Conservation (phyloP, 371 early-diverging fungal species). For the Mucor piriformis region DNA sequence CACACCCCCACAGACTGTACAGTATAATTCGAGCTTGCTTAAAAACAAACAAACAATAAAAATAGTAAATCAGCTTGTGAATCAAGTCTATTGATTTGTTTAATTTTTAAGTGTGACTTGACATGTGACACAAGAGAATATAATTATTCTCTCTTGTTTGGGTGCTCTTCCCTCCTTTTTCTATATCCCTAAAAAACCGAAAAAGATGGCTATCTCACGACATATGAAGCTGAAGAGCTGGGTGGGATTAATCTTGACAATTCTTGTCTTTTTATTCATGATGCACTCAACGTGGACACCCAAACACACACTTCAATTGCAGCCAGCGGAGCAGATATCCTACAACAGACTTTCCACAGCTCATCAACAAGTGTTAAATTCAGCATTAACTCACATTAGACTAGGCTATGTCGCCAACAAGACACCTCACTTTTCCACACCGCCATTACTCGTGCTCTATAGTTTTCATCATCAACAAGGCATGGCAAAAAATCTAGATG, state of each 20-base stretch:
- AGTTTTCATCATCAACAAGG: slow-evolving; percentile 8
- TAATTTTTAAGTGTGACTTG: not conserved
- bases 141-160: too few species aligned
- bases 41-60: not conserved
- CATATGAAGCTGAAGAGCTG: slow-evolving; percentile 1
- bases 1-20: too few species aligned
- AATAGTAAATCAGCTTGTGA: not conserved
- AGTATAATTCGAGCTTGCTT: too few species aligned
- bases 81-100: slow-evolving; percentile 8
- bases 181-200: too few species aligned
- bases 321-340: not conserved
- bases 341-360: slow-evolving; percentile 10
- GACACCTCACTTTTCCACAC: slow-evolving; percentile 46
- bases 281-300: not conserved
- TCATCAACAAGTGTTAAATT: slow-evolving; percentile 18
- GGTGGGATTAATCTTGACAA: not conserved
- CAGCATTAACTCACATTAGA: slow-evolving; percentile 45
- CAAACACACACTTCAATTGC: not conserved
- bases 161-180: too few species aligned
- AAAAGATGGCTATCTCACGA: not conserved
- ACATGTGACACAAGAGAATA: slow-evolving; percentile 5
- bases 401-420: slow-evolving; percentile 47
- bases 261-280: not conserved
- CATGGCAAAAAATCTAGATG: slow-evolving; percentile 14
- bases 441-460: slow-evolving; percentile 40